Percentiles rank a stretch among this genome's conserved stretches.
Evolutionary conservation across 192 early-diverging fungal genomes (phyloP).

Genomic region (Coemansia sp.): DNA sequence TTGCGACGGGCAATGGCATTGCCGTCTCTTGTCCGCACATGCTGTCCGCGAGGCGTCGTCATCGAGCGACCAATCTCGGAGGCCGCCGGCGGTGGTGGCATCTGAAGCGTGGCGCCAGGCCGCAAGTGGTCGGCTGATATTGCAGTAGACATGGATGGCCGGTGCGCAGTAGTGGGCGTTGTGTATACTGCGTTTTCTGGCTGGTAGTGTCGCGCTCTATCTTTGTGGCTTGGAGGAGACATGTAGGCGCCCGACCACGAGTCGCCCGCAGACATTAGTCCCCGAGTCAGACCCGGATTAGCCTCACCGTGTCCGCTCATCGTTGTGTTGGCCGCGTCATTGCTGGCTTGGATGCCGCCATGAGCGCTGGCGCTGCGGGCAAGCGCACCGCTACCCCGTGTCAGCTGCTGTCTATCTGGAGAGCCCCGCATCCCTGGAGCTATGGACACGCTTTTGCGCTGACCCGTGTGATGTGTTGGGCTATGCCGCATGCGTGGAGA

Average conservation of each 20-base stretch:
- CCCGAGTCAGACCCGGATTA: slow-evolving; percentile 34
- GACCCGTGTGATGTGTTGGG: not conserved
- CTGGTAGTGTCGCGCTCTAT: slow-evolving; percentile 16
- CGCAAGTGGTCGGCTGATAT: slow-evolving; percentile 10
- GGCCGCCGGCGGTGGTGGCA: slow-evolving; percentile 7
- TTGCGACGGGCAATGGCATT: slow-evolving; percentile 16
- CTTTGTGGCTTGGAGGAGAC: slow-evolving; percentile 17
- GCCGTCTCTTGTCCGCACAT: not conserved
- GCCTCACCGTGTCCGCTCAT: slow-evolving; percentile 25
- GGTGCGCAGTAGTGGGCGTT: slow-evolving; percentile 43
- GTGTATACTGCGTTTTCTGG: slow-evolving; percentile 20
- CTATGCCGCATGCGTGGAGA: slow-evolving; percentile 9
- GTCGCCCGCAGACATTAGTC: slow-evolving; percentile 16
- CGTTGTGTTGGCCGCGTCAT: slow-evolving; percentile 13
- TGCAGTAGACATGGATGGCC: slow-evolving; percentile 40
- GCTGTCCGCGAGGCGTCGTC: slow-evolving; percentile 11
- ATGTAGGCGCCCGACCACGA: slow-evolving; percentile 1
- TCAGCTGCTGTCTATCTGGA: slow-evolving; percentile 3
- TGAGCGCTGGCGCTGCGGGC: slow-evolving; percentile 2
- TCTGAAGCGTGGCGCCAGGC: not conserved
- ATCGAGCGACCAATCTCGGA: slow-evolving; percentile 1
- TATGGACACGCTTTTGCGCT: slow-evolving; percentile 9
- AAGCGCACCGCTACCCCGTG: not conserved
- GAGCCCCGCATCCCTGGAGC: slow-evolving; percentile 1
- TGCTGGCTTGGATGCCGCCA: not conserved